These are phyloP conservation scores for Panicum miliaceum DNA, from an alignment of 176 grass and related monocot genomes.

Conservation along the genomic window DNA sequence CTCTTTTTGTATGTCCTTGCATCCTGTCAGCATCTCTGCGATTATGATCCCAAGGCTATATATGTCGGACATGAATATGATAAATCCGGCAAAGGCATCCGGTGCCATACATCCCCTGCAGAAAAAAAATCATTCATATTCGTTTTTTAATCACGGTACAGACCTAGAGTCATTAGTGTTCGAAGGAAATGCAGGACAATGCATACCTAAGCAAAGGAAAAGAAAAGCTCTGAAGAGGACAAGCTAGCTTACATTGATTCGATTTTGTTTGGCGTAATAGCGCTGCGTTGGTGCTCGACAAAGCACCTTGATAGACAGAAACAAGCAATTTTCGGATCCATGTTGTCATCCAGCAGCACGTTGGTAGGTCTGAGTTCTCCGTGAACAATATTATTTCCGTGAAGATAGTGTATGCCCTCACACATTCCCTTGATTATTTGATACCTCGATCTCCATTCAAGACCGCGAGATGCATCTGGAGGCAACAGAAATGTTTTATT, in stretches of 20 bases:
- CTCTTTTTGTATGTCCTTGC: not conserved
- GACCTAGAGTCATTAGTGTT: no score
- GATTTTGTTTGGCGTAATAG: no score
- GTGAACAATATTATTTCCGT: not conserved
- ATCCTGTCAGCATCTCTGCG: not conserved
- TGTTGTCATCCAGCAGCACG: not conserved
- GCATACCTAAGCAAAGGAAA: no score
- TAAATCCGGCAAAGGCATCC: not conserved
- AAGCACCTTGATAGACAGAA: not conserved
- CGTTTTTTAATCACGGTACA: no score
- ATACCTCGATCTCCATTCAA: not conserved
- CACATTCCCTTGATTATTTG: not conserved
- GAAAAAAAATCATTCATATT: not conserved
- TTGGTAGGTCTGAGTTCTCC: not conserved
- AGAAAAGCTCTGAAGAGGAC: no score
- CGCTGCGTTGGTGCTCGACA: no score
- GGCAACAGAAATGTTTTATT: not conserved
- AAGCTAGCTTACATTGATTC: no score
- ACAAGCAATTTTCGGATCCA: not conserved
- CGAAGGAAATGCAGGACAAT: no score
- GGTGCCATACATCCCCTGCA: not conserved
- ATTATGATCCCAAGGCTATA: not conserved
- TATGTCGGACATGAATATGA: constrained; percentile 2
- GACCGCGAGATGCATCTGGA: not conserved
- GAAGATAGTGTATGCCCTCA: not conserved